A percentile compares a stretch with the other conserved stretches of the same genome.
Evolutionary conservation across 1,139 yeast species (phyloP).

Genomic region (Kodamaea suecica): DNA sequence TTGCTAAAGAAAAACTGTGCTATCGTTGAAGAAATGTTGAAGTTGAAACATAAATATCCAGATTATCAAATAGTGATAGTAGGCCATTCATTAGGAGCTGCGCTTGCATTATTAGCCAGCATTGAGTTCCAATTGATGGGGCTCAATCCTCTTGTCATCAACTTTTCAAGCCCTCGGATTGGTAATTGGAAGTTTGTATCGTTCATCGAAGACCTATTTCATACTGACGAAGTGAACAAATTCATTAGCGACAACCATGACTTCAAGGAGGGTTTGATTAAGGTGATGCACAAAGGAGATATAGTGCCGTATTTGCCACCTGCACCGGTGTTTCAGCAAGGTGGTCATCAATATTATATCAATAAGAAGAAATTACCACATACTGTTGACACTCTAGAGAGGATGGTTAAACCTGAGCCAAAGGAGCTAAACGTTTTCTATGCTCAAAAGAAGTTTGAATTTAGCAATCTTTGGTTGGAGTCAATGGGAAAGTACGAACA

Average conservation of each 20-base stretch:
- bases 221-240: constrained; percentile 25
- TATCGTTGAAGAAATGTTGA: constrained; percentile 31
- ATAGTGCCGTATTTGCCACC: constrained; percentile 61
- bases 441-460: constrained; percentile 1
- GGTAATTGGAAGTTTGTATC: constrained; percentile 51
- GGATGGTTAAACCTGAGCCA: not conserved
- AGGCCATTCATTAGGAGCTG: constrained; percentile 78
- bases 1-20: constrained; percentile 40
- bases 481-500: constrained; percentile 32
- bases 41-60: constrained; percentile 32
- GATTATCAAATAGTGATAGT: constrained; percentile 50
- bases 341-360: constrained; percentile 51
- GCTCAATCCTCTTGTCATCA: constrained; percentile 48
- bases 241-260: constrained; percentile 12
- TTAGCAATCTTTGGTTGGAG: constrained; percentile 22
- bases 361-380: constrained; percentile 47
- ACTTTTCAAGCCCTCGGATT: constrained; percentile 61
- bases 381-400: constrained; percentile 28
- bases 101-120: constrained; percentile 59
- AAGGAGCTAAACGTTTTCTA: not conserved
- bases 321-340: constrained; percentile 45
- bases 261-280: constrained; percentile 34
- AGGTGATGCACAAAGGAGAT: constrained; percentile 59
- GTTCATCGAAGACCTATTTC: constrained; percentile 52
- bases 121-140: constrained; percentile 55